phyloP scores from a whole-genome alignment of 2,329 filamentous ascomycete species.

The Coniochaeta ligniaria region DNA sequence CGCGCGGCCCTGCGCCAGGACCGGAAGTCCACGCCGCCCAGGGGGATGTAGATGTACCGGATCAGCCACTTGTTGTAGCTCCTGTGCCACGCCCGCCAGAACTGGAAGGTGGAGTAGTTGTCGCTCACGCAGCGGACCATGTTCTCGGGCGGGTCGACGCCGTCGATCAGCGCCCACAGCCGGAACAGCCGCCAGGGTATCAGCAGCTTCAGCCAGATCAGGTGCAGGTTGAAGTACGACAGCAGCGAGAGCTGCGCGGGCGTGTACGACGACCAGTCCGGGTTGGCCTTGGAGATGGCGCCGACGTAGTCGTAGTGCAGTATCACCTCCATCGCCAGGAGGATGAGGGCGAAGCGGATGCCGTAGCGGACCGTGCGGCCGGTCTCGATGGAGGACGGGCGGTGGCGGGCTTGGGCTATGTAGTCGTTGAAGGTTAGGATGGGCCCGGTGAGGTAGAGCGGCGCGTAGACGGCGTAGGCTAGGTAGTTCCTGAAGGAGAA shows the following conservation, averaged over 20 bases:
- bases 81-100: slow-evolving; percentile 96
- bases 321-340: slow-evolving; percentile 85
- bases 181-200: slow-evolving; percentile 98
- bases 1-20: slow-evolving; percentile 39
- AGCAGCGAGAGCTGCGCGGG: slow-evolving; percentile 83
- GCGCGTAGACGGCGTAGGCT: slow-evolving; percentile 84
- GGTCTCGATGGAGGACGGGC: slow-evolving; percentile 60
- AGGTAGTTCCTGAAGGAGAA: slow-evolving; percentile 82
- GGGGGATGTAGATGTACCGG: slow-evolving; percentile 86
- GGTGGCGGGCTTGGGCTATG: slow-evolving; percentile 75
- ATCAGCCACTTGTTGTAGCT: slow-evolving; percentile 93
- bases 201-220: slow-evolving; percentile 96
- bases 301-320: slow-evolving; percentile 91
- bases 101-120: slow-evolving; percentile 84
- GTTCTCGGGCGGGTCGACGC: slow-evolving; percentile 93
- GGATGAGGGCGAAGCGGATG: slow-evolving; percentile 69
- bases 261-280: slow-evolving; percentile 77
- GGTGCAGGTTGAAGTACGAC: slow-evolving; percentile 91
- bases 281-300: slow-evolving; percentile 76
- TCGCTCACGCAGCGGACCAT: slow-evolving; percentile 96
- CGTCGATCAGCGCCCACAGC: slow-evolving; percentile 87
- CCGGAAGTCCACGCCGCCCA: slow-evolving; percentile 62
- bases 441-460: slow-evolving; percentile 85
- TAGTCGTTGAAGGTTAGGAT: slow-evolving; percentile 99
- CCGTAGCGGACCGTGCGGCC: slow-evolving; percentile 73